Base-by-base conservation (phyloP, 768 basidiomycete genomes). In the Asterophora lycoperdoides region DNA sequence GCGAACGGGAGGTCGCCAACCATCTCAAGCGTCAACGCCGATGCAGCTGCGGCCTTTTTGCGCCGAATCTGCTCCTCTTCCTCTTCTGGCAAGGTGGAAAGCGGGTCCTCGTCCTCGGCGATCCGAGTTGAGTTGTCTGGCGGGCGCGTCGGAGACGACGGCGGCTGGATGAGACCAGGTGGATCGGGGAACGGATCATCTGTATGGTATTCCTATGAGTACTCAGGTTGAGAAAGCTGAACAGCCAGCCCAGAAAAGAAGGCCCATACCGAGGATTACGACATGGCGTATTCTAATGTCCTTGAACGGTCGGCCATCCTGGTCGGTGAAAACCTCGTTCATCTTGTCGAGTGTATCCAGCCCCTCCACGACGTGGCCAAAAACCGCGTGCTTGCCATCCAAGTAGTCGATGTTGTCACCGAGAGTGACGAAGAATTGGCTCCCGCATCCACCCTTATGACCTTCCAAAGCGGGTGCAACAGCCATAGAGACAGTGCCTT, bases 1-100 rank as follows among this genome's bases (percentile, higher is more conserved):
- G 96, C 96, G 63, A 99, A 98, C 1, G 96, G 96, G 45, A 98
- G 73, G 68, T 99, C 96, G 28, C 96, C 96, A 48, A 99, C 95
- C 96, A 99, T 99, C 68, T 99, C 96, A 43, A 99, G 80, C 4
- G 96, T 98, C 33, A 99, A 72, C 0, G 96, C 96, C 38, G 93
- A 93, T 0, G 95, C 93, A 1, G 81, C 82, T 0, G 96, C 95
- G 0, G 93, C 93, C 44, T 87, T 86, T 68, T 86, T 81, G n/a
- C 93, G 83, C 18, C 87, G 81, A 36, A 82, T 73, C 2, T 74
- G 78, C 56, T 94, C 95, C 41, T 83, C 83, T 52, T 94, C 89
- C 53, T 93, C 93, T 55, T 91, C 90, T 1, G 91, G 87, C 9
- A 92, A 61, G 1, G 86, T 83, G 20, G 81, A 81, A 9, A 92